phyloP scores from a whole-genome alignment of 371 early-diverging fungal species.

The Entomophthora muscae region DNA sequence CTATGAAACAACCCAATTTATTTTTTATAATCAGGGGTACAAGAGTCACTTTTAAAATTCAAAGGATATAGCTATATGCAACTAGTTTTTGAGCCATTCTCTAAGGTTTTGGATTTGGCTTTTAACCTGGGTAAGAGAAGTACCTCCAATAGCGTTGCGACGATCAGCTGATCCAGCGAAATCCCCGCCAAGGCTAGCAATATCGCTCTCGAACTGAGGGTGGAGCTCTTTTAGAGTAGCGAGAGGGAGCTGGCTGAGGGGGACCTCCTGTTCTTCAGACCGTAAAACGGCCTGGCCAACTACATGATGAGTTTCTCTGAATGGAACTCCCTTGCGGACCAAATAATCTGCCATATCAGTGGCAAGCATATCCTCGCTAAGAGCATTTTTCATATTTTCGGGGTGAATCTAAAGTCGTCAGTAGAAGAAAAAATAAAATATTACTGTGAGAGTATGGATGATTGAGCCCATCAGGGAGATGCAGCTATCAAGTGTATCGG shows the following conservation, averaged over 20 bases:
- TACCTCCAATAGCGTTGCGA: constrained; percentile 77
- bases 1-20: too few species aligned
- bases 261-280: constrained; percentile 64
- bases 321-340: constrained; percentile 83
- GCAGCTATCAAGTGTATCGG: constrained; percentile 69
- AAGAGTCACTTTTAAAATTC: too few species aligned
- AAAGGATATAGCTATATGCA: too few species aligned
- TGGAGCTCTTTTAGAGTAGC: constrained; percentile 68
- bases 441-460: constrained; percentile 62
- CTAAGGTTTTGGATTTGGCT: constrained; percentile 60
- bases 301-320: constrained; percentile 95
- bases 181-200: constrained; percentile 51
- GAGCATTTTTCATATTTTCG: constrained; percentile 46
- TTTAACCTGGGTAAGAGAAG: constrained; percentile 53
- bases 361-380: constrained; percentile 88
- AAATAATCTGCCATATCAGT: constrained; percentile 96
- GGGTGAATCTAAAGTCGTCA: constrained; percentile 37
- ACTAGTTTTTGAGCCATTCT: constrained; percentile 26
- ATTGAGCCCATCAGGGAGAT: constrained; percentile 83
- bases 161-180: constrained; percentile 75
- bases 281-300: constrained; percentile 86
- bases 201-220: constrained; percentile 62
- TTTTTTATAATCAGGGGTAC: too few species aligned
- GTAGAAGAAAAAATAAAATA: constrained; percentile 5
- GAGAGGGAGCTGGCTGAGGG: constrained; percentile 48